These are phyloP conservation scores for Apophysomyces elegans DNA, from an alignment of 371 early-diverging fungal species.

Conservation along the genomic window DNA sequence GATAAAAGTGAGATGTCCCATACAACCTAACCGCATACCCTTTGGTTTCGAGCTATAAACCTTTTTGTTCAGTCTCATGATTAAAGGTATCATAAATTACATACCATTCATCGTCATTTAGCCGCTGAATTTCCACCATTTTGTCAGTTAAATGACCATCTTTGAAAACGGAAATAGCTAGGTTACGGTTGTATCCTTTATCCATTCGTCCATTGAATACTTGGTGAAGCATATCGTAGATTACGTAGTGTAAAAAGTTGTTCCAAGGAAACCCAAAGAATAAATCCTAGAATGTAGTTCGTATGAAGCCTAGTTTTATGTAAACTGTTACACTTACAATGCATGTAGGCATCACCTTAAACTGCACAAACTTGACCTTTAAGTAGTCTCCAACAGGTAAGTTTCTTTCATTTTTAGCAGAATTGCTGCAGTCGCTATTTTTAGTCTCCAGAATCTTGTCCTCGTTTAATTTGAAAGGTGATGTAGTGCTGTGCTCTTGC, in stretches of 20 bases:
- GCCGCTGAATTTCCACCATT: conserved; percentile 74
- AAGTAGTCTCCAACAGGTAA: conserved; percentile 63
- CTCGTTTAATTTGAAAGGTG: not conserved
- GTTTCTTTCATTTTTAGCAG: not conserved
- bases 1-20: conserved; percentile 96
- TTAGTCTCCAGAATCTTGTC: not conserved
- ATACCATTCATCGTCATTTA: conserved; percentile 42
- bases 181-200: conserved; percentile 61
- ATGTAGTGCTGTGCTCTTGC: not conserved
- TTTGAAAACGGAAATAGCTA: conserved; percentile 79
- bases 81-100: not conserved
- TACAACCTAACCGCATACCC: conserved; percentile 90
- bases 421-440: not conserved
- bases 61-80: too few species aligned
- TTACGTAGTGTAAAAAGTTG: conserved; percentile 94
- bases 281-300: conserved; percentile 51
- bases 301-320: not conserved
- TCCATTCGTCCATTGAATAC: conserved; percentile 83
- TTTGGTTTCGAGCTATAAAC: conserved; percentile 67
- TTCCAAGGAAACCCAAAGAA: conserved; percentile 93
- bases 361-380: conserved; percentile 66
- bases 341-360: conserved; percentile 61
- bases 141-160: conserved; percentile 80
- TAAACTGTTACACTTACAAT: conserved; percentile 29
- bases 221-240: conserved; percentile 95